Conservation (phyloP, 495 filamentous ascomycete genomes). For the Umbilicaria muhlenbergii region DNA sequence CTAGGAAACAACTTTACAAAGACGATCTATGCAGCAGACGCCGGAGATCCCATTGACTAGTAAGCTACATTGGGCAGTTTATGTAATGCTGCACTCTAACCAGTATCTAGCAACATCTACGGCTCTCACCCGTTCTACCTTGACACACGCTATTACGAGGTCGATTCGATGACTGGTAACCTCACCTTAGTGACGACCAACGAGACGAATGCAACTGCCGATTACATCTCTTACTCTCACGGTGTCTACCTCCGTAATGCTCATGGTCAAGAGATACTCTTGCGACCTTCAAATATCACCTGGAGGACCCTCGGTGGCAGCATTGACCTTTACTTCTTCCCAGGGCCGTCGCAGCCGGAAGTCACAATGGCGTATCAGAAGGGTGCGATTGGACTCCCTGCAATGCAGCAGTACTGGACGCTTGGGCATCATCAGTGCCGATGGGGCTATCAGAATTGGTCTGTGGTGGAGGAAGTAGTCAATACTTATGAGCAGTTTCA, state of each 20-base stretch:
- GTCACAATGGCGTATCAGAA: slow-evolving; percentile 41
- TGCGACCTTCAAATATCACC: slow-evolving; percentile 49
- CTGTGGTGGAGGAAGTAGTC: slow-evolving; percentile 35
- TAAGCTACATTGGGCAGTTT: slow-evolving; percentile 7
- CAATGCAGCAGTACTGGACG: slow-evolving; percentile 47
- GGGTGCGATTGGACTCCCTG: slow-evolving; percentile 40
- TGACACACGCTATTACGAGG: slow-evolving; percentile 48
- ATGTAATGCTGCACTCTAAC: neutral
- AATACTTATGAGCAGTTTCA: slow-evolving; percentile 40
- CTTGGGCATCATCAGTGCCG: slow-evolving; percentile 52
- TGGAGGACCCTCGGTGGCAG: slow-evolving; percentile 57
- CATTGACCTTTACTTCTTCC: slow-evolving; percentile 48
- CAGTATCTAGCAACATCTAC: slow-evolving; percentile 34
- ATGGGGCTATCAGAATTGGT: slow-evolving; percentile 51
- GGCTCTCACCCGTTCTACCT: slow-evolving; percentile 47
- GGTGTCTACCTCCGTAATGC: slow-evolving; percentile 48
- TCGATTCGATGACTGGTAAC: slow-evolving; percentile 30
- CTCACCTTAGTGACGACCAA: slow-evolving; percentile 37
- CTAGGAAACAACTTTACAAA: slow-evolving; percentile 43
- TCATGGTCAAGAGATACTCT: slow-evolving; percentile 61
- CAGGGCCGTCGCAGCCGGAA: slow-evolving; percentile 38
- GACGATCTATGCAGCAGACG: slow-evolving; percentile 59
- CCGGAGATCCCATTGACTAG: slow-evolving; percentile 42
- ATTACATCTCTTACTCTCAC: slow-evolving; percentile 46
- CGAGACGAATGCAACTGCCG: slow-evolving; percentile 32